These are phyloP conservation scores for Podospora pseudocomata DNA, from an alignment of 495 filamentous ascomycete genomes.

Conservation along the genomic window DNA sequence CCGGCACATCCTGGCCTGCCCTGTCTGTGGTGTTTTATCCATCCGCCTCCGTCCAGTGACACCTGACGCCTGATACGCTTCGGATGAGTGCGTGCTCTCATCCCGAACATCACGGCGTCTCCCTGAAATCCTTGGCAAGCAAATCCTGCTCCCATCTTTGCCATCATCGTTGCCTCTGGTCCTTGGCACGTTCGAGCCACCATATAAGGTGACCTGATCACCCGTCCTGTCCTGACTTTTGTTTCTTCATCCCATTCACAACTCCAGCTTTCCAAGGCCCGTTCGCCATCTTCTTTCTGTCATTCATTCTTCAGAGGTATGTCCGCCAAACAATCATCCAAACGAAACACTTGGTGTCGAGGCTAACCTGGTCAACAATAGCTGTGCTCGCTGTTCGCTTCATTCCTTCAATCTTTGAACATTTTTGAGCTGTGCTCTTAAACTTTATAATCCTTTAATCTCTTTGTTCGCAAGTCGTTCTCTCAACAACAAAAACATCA, in stretches of 20 bases:
- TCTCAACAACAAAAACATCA: constrained; percentile 22
- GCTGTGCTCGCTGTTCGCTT: constrained; percentile 52
- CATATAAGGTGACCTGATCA: constrained; percentile 41
- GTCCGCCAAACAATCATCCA: constrained; percentile 4
- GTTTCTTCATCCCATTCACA: constrained; percentile 40
- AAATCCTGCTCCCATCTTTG: constrained; percentile 37
- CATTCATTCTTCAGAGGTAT: constrained; percentile 52
- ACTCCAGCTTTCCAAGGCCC: constrained; percentile 29
- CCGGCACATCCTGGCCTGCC: constrained; percentile 16
- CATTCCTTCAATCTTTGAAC: constrained; percentile 43
- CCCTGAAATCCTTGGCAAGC: constrained; percentile 40
- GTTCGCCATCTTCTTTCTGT: constrained; percentile 33
- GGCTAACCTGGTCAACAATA: constrained; percentile 24
- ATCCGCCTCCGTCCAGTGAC: constrained; percentile 32
- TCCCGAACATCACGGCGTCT: constrained; percentile 39
- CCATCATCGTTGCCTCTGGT: constrained; percentile 24
- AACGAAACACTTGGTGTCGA: neutral
- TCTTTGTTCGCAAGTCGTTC: constrained; percentile 20
- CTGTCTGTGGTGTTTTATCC: constrained; percentile 43
- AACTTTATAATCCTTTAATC: constrained; percentile 41
- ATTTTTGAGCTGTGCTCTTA: constrained; percentile 49
- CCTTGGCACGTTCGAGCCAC: constrained; percentile 16
- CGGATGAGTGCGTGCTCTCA: constrained; percentile 40
- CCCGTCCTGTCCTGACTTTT: constrained; percentile 24
- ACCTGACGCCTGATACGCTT: constrained; percentile 45